Evolutionary conservation across 2,329 filamentous ascomycete species (phyloP), one percentile per base, ranked within the genome.

Genomic region (Aspergillus fumigatiaffinis): DNA sequence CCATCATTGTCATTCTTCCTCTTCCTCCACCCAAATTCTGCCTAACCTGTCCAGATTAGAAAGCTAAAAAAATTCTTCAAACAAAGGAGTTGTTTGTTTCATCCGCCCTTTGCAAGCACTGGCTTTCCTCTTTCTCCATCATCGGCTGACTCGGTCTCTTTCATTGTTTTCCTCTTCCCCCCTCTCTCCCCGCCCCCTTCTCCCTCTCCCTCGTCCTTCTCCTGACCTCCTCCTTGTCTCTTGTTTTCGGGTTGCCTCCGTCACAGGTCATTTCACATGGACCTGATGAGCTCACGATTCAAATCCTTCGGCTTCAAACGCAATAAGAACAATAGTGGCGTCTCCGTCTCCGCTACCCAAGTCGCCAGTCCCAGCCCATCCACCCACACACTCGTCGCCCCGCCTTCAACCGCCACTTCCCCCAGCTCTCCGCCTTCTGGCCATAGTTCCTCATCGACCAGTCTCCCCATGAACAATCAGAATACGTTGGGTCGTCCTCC

Each of bases 401-500:
- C 72, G 70, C 68, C 66, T 60, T 67, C 72, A 63, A 73, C 68
- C 61, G 65, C 63, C 52, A 64, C 68, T 46, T 68, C 73, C 38
- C 57, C 68, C 49, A 72, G 69, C 46, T 70, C 74, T 52, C 71
- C 75, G 44, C 71, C 73, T 41, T 71, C 73, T 51, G 68, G 70
- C 58, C 68, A 71, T 63, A 79, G 76, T 66, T 74, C 77, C 48
- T 81, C 79, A 29, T 76, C 74, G 53, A 77, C 79, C 58, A 82
- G 80, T 64, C 76, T 82, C 49, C 75, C 81, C 65, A 85, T 85
- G 80, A 86, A 84, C 64, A 71, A 71, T 55, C 77, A 76, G 62
- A 80, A 82, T 61, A 77, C 79, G 46, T 76, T 84, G 64, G 84
- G 84, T 64, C 81, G 84, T 59, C 85, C 85, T 65, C 85, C 85